These are phyloP conservation scores for Collybia mongolica DNA, from an alignment of 768 basidiomycete species.

Conservation along the genomic window DNA sequence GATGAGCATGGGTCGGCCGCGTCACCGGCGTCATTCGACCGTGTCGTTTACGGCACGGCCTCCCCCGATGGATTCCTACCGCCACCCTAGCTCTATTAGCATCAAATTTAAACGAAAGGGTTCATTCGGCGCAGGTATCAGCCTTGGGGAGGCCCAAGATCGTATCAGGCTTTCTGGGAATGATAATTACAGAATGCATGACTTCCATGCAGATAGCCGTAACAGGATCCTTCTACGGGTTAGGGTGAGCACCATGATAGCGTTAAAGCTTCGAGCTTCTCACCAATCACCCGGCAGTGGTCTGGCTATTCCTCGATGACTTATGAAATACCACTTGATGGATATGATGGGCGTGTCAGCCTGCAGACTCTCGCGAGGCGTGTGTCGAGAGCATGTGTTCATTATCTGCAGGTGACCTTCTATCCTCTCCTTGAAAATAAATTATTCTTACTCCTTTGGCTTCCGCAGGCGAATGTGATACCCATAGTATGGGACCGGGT, in stretches of 20 bases:
- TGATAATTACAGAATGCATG: conserved; percentile 61
- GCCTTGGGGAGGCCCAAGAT: conserved; percentile 67
- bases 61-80: conserved; percentile 41
- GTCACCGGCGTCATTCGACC: conserved; percentile 49
- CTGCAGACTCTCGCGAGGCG: conserved; percentile 68
- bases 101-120: conserved; percentile 79
- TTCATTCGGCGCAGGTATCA: conserved; percentile 61
- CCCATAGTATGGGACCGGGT: conserved; percentile 70
- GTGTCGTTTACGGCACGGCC: conserved; percentile 44
- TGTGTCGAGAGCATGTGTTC: conserved; percentile 67
- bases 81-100: conserved; percentile 45
- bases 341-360: conserved; percentile 62
- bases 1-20: conserved; percentile 28
- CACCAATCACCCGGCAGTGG: conserved; percentile 45
- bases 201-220: conserved; percentile 61
- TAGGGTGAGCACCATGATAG: conserved; percentile 42
- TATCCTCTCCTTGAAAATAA: not conserved
- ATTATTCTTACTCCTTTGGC: not conserved
- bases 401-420: conserved; percentile 64
- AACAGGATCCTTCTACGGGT: conserved; percentile 62
- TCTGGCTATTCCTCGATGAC: conserved; percentile 67
- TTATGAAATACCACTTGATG: conserved; percentile 73
- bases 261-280: conserved; percentile 4
- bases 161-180: conserved; percentile 59
- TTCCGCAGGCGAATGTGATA: conserved; percentile 59